These are phyloP conservation scores for Brachypodium distachyon DNA, from an alignment of 202 grass and related monocot species.

Conservation along the genomic window DNA sequence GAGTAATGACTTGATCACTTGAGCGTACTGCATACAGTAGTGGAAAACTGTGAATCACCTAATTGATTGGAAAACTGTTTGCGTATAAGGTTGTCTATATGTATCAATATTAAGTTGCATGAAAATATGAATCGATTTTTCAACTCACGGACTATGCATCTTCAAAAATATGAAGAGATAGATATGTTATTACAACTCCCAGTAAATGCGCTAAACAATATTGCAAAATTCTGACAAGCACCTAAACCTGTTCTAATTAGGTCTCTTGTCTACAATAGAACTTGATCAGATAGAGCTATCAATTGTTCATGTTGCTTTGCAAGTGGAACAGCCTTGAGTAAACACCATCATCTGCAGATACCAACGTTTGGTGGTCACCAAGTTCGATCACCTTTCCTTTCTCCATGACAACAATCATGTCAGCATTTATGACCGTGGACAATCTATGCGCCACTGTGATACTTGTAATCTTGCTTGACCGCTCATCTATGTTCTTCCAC, in stretches of 20 bases:
- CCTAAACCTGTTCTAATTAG: slow-evolving; percentile 15
- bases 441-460: slow-evolving; percentile 48
- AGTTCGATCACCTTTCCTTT: slow-evolving; percentile 35
- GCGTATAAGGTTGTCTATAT: background rate
- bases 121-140: background rate
- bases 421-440: slow-evolving; percentile 33
- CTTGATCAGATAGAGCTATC: background rate
- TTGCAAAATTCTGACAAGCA: background rate
- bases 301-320: slow-evolving; percentile 40
- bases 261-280: background rate
- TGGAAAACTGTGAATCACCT: background rate
- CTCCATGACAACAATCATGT: slow-evolving; percentile 43
- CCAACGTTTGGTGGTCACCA: slow-evolving; percentile 25
- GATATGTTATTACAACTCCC: slow-evolving; percentile 14
- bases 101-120: background rate
- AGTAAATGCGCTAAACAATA: slow-evolving; percentile 10
- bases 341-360: slow-evolving; percentile 18
- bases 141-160: background rate
- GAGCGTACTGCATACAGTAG: background rate
- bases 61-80: background rate
- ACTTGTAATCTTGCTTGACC: slow-evolving; percentile 10
- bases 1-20: background rate
- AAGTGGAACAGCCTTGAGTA: slow-evolving; percentile 37
- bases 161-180: slow-evolving; percentile 9
- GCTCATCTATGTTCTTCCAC: slow-evolving; percentile 1